Base-by-base conservation (phyloP, 768 basidiomycete species). In the Exidia glandulosa region DNA sequence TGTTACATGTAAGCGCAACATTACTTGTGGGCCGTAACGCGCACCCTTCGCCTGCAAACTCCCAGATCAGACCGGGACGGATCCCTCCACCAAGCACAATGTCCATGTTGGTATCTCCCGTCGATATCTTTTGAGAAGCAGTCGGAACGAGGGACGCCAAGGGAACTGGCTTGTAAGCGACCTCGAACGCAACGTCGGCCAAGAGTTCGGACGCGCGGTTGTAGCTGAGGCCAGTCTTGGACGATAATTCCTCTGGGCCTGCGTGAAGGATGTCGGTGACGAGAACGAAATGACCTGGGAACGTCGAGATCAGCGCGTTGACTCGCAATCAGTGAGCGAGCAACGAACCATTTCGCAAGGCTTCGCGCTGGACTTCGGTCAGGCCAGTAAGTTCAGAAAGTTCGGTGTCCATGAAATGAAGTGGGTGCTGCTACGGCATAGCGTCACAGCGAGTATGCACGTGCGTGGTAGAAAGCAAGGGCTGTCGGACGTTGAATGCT, bases 41-140 rank as follows among this genome's bases (percentile, higher is more conserved):
- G 62, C 70, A 93, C 94, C 91, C 90, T 77, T 95, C 90, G 30
- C 94, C 94, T 14, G 79, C 84, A 41, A 95, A 73, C 65, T 97
- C 94, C 83, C 90, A 94, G 2, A 97, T 63, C 80, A 86, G 85
- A 2, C 90, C 85, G 1, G 85, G 82, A 59, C 79, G 73, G 25
- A 96, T 76, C 2, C 94, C 94, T 13, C 93, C 93, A 6, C 87
- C 88, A 0, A 97, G 74, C 4, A 80, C 73, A 31, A 70, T 59
- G 68, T 97, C 92, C 16, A 97, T 75, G n/a, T 73, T 66, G 1
- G 68, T 60, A 68, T 95, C 90, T 1, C 94, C 94, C 0, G 88
- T 88, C 0, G 88, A 83, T 64, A 88, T 82, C 57, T 71, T 75
- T 56, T 80, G 77, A 31, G 76, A 73, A 14, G 73, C 74, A 37